Percentiles rank a stretch among this genome's conserved stretches.
Conservation (phyloP, 1,284 basidiomycete species). For the Golubevia sp. region DNA sequence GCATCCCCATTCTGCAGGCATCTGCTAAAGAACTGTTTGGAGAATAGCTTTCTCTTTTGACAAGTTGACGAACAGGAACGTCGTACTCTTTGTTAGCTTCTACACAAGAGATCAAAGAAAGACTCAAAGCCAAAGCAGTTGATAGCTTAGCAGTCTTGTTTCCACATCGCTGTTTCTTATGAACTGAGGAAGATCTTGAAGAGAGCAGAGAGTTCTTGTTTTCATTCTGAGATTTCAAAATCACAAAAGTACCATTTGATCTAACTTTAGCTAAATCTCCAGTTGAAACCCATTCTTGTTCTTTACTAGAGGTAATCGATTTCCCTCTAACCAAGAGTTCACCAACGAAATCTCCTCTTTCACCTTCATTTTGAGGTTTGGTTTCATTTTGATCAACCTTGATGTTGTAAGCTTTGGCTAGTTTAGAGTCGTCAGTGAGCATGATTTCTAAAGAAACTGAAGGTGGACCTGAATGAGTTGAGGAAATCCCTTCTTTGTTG, state of each 20-base stretch:
- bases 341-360: slow-evolving; percentile 34
- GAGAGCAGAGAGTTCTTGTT: neutral
- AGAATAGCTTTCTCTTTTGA: neutral
- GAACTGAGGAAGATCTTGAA: slow-evolving; percentile 12
- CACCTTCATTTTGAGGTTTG: slow-evolving; percentile 12
- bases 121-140: too few relatives aligned
- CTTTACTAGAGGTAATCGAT: slow-evolving; percentile 14
- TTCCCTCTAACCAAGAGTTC: slow-evolving; percentile 40
- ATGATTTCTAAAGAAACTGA: slow-evolving; percentile 48
- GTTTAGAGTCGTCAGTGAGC: slow-evolving; percentile 27
- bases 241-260: slow-evolving; percentile 53
- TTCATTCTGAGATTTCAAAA: slow-evolving; percentile 13
- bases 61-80: neutral
- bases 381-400: slow-evolving; percentile 25
- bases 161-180: too few relatives aligned
- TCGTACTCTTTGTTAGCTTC: too few relatives aligned
- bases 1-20: slow-evolving; percentile 32
- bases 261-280: slow-evolving; percentile 44
- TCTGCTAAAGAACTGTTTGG: slow-evolving; percentile 39
- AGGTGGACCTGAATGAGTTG: slow-evolving; percentile 56
- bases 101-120: too few relatives aligned
- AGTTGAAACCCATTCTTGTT: slow-evolving; percentile 30
- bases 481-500: slow-evolving; percentile 11
- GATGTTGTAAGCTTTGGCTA: slow-evolving; percentile 14
- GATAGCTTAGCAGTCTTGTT: too few relatives aligned